Evolutionary conservation across 2,329 filamentous ascomycete species (phyloP).

Genomic region (Cladorrhinum sp.): DNA sequence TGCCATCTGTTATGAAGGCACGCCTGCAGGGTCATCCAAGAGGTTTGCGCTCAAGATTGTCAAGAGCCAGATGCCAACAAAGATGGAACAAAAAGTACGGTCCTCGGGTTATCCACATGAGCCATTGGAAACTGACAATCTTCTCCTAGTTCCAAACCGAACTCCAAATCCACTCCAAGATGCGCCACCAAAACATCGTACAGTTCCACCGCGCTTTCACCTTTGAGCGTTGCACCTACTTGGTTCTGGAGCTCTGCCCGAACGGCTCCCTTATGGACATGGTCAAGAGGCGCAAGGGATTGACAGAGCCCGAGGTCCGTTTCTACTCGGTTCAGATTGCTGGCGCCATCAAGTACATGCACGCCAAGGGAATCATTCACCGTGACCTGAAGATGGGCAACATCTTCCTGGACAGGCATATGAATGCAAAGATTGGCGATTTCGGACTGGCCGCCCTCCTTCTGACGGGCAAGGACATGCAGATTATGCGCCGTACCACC

Average conservation of each 20-base stretch:
- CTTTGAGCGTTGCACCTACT: slow-evolving; percentile 83
- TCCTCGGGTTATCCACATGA: no score
- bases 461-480: slow-evolving; percentile 86
- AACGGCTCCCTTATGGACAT: slow-evolving; percentile 98
- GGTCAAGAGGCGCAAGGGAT: slow-evolving; percentile 84
- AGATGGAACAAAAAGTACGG: slow-evolving; percentile 85
- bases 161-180: slow-evolving; percentile 96
- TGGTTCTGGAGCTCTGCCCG: slow-evolving; percentile 89
- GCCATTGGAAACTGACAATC: slow-evolving; percentile 16
- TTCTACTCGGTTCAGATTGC: slow-evolving; percentile 94
- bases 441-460: slow-evolving; percentile 92
- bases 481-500: slow-evolving; percentile 79
- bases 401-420: slow-evolving; percentile 86
- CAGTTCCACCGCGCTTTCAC: slow-evolving; percentile 93
- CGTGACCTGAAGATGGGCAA: slow-evolving; percentile 98
- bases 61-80: slow-evolving; percentile 75
- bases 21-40: slow-evolving; percentile 63
- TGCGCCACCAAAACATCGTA: slow-evolving; percentile 93
- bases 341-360: slow-evolving; percentile 97
- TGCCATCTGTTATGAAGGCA: slow-evolving; percentile 74
- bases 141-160: slow-evolving; percentile 66
- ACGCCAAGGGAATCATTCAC: slow-evolving; percentile 92
- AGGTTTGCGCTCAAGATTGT: slow-evolving; percentile 79
- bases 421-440: slow-evolving; percentile 98
- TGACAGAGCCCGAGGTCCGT: slow-evolving; percentile 91